Conservation (phyloP, 129 eudicot species). For the Chrysanthemum makinoi region DNA sequence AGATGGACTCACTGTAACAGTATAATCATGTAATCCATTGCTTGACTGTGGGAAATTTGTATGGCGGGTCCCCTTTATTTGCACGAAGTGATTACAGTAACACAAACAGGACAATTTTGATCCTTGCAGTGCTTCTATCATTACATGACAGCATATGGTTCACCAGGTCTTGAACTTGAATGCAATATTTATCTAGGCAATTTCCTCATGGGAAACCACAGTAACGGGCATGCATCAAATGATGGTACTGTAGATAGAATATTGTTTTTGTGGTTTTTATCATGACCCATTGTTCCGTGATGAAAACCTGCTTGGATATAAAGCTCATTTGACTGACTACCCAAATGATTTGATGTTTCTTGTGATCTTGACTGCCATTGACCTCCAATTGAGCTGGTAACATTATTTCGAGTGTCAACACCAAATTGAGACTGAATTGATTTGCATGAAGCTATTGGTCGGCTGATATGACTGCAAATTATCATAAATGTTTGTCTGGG, state of each 20-base stretch:
- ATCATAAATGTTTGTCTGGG: constrained; percentile 49
- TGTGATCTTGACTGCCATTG: constrained; percentile 62
- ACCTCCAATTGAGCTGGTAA: constrained; percentile 29
- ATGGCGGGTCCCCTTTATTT: constrained; percentile 35
- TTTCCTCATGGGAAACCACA: constrained; percentile 69
- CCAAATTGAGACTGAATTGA: constrained; percentile 40
- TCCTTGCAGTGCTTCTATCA: constrained; percentile 50
- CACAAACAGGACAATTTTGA: constrained; percentile 75
- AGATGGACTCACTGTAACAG: constrained; percentile 31
- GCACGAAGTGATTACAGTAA: constrained; percentile 54
- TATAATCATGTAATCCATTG: constrained; percentile 30
- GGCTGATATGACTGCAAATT: constrained; percentile 48
- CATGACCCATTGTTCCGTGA: constrained; percentile 41
- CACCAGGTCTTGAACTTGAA: constrained; percentile 51
- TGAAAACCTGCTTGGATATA: constrained; percentile 49
- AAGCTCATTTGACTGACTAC: constrained; percentile 41
- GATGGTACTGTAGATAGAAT: constrained; percentile 53
- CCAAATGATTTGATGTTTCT: constrained; percentile 42
- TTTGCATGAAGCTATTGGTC: not conserved
- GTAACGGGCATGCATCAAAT: constrained; percentile 74
- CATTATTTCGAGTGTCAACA: constrained; percentile 39
- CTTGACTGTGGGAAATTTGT: constrained; percentile 42
- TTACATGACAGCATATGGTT: constrained; percentile 59
- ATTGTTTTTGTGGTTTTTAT: constrained; percentile 47
- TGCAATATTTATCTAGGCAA: constrained; percentile 56